phyloP scores from a whole-genome alignment of 176 grass and related monocot species.

The Chrysopogon serrulatus region DNA sequence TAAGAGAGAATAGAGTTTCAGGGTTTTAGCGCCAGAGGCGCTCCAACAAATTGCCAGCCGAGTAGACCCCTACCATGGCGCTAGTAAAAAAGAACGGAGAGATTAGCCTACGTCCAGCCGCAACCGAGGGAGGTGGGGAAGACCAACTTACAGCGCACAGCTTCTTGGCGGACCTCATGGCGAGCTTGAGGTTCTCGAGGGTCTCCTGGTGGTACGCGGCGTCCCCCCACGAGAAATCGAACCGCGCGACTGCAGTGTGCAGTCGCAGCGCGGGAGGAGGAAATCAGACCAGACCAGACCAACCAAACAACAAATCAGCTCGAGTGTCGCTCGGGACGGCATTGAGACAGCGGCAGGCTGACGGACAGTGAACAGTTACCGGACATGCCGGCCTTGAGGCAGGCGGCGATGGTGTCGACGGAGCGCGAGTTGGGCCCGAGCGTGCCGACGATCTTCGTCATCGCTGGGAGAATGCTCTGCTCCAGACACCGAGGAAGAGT shows the following conservation, averaged over 20 bases:
- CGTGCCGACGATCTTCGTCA: constrained; percentile 99
- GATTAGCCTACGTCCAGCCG: too few relatives aligned
- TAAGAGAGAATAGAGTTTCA: too few relatives aligned
- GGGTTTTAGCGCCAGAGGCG: too few relatives aligned
- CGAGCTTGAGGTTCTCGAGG: constrained; percentile 85
- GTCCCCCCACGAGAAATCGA: constrained; percentile 95
- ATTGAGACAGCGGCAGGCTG: not conserved
- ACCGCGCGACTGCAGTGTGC: constrained; percentile 69
- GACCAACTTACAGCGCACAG: constrained; percentile 84
- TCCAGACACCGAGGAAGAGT: not conserved
- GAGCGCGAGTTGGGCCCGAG: constrained; percentile 88
- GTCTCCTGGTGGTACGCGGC: constrained; percentile 94
- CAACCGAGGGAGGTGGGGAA: too few relatives aligned
- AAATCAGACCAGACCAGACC: not conserved
- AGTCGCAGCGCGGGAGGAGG: too few relatives aligned
- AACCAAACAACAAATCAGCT: not conserved
- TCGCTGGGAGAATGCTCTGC: constrained; percentile 93
- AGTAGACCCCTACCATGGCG: too few relatives aligned
- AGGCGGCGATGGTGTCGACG: constrained; percentile 83
- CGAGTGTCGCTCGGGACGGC: not conserved
- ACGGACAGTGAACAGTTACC: constrained; percentile 12
- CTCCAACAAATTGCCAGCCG: too few relatives aligned
- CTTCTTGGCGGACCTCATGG: constrained; percentile 90
- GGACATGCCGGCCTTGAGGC: constrained; percentile 99
- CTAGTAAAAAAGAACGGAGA: too few relatives aligned